These are phyloP conservation scores for Begonia peltatifolia DNA, from an alignment of 306 rosid genomes.

Conservation along the genomic window DNA sequence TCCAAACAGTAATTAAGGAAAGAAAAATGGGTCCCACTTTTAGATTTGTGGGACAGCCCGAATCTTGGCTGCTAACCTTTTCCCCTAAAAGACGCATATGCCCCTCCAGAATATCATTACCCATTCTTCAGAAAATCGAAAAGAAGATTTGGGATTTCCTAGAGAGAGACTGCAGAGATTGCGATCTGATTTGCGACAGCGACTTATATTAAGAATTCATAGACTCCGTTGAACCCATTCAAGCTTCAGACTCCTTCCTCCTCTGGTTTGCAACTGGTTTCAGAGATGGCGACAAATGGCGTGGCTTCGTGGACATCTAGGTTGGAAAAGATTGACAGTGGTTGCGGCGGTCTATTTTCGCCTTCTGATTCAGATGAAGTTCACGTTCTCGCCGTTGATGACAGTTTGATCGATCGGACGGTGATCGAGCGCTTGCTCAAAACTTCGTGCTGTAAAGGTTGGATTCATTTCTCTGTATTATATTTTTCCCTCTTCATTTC, in stretches of 20 bases:
- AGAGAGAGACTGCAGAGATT: conserved; percentile 45
- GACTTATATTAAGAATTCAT: conserved; percentile 13
- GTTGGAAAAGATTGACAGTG: conserved; percentile 23
- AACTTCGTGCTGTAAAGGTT: conserved; percentile 72
- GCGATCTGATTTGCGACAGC: conserved; percentile 63
- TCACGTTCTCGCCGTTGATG: conserved; percentile 95
- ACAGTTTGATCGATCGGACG: conserved; percentile 78
- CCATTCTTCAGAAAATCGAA: conserved; percentile 7
- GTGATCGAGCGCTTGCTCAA: conserved; percentile 77
- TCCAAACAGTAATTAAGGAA: no score
- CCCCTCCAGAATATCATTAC: no score
- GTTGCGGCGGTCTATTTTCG: conserved; percentile 7
- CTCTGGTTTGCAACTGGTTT: background rate
- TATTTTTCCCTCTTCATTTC: background rate
- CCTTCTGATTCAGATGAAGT: conserved; percentile 35
- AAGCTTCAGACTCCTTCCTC: background rate
- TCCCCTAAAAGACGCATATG: no score
- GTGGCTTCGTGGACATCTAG: conserved; percentile 31
- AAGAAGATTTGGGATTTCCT: conserved; percentile 29
- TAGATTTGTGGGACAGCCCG: no score
- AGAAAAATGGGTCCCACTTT: no score
- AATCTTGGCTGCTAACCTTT: no score
- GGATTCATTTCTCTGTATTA: background rate
- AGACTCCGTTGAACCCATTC: no score
- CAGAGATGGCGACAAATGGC: conserved; percentile 31